phyloP scores from a whole-genome alignment of 2,329 filamentous ascomycete species.

The Sclerotinia nivalis region DNA sequence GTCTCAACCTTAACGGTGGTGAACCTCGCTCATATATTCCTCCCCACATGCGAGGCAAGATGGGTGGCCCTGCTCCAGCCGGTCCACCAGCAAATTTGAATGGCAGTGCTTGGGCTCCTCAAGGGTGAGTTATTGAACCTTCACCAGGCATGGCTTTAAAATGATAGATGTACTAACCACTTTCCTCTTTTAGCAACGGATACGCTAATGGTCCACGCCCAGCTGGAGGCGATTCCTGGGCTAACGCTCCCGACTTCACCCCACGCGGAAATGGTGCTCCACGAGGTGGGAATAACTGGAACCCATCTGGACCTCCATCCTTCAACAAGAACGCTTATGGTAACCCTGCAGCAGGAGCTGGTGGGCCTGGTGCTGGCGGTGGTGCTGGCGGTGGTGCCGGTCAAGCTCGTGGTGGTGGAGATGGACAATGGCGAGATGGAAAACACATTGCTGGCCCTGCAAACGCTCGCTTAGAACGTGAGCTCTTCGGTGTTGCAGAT shows the following conservation, averaged over 20 bases:
- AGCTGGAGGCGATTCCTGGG: conserved; percentile 40
- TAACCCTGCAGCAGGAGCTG: conserved; percentile 40
- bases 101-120: conserved; percentile 60
- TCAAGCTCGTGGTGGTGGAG: conserved; percentile 76
- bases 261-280: conserved; percentile 38
- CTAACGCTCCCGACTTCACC: conserved; percentile 44
- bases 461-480: conserved; percentile 89
- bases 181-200: conserved; percentile 48
- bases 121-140: conserved; percentile 50
- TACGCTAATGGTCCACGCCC: conserved; percentile 43
- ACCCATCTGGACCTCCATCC: conserved; percentile 28
- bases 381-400: conserved; percentile 44
- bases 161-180: conserved; percentile 22
- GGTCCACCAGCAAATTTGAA: conserved; percentile 49
- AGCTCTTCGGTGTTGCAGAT: conserved; percentile 88
- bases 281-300: conserved; percentile 45
- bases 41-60: conserved; percentile 73
- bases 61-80: conserved; percentile 40
- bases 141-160: no score
- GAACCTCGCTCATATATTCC: conserved; percentile 76
- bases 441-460: conserved; percentile 90
- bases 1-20: conserved; percentile 62
- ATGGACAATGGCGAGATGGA: conserved; percentile 94
- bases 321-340: conserved; percentile 62
- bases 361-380: conserved; percentile 29